Percentiles rank a stretch among this genome's conserved stretches.
These are phyloP conservation scores for Sugiyamaella castrensis DNA, from an alignment of 1,139 yeast species.

Conservation along the genomic window DNA sequence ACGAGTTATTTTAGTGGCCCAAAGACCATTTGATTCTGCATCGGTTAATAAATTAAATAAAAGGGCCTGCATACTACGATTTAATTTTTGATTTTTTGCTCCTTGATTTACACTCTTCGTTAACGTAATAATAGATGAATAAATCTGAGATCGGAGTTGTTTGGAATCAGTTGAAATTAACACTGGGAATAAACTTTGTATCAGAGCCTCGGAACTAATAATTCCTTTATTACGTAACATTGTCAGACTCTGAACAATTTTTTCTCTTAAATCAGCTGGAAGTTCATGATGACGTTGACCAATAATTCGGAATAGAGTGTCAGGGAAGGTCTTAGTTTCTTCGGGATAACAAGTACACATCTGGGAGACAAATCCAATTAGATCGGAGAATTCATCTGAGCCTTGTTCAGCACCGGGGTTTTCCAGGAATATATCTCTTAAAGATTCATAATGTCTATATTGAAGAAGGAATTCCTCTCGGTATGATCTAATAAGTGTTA, in stretches of 20 bases:
- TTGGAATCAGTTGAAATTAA: conserved; percentile 71
- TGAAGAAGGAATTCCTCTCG: conserved; percentile 91
- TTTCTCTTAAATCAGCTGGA: conserved; percentile 83
- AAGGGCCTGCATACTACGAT: conserved; percentile 85
- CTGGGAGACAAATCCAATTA: conserved; percentile 87
- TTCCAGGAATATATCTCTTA: conserved; percentile 77
- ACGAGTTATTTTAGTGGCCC: conserved; percentile 95
- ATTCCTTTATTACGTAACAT: conserved; percentile 86
- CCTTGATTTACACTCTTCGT: conserved; percentile 82
- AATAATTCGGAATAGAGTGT: conserved; percentile 67
- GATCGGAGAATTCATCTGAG: conserved; percentile 71
- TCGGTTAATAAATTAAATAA: conserved; percentile 75
- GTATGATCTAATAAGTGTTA: conserved; percentile 48
- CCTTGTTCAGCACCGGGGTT: conserved; percentile 56
- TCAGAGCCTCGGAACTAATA: conserved; percentile 73
- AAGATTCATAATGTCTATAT: conserved; percentile 85
- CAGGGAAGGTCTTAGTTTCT: conserved; percentile 81
- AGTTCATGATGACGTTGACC: conserved; percentile 74
- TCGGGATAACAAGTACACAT: conserved; percentile 87
- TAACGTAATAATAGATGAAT: conserved; percentile 70
- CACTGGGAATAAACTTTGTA: conserved; percentile 85
- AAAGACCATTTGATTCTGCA: conserved; percentile 68
- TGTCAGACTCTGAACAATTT: conserved; percentile 82
- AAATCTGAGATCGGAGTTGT: conserved; percentile 76
- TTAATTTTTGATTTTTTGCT: conserved; percentile 79